A percentile compares a stretch with the other conserved stretches of the same genome.
Evolutionary conservation across 1,139 yeast species (phyloP).

Genomic region (Trichomonascaceae sp.): DNA sequence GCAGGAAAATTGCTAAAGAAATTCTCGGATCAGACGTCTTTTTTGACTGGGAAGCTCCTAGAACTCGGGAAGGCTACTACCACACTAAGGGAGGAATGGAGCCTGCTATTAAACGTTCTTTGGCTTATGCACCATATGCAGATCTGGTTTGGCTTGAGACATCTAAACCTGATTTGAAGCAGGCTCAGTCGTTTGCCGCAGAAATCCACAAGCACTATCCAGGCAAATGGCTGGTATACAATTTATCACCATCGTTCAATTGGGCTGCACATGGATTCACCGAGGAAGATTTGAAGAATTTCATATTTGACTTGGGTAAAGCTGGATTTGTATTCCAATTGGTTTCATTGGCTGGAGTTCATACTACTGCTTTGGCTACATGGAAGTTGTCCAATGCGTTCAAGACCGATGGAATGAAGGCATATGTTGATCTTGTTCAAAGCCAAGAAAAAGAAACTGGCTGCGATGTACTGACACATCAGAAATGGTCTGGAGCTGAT

Average conservation of each 20-base stretch:
- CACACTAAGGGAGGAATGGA: slow-evolving; percentile 46
- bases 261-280: slow-evolving; percentile 52
- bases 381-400: slow-evolving; percentile 45
- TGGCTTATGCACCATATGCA: slow-evolving; percentile 51
- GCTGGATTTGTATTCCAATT: slow-evolving; percentile 50
- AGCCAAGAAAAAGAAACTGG: slow-evolving; percentile 39
- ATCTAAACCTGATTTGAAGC: slow-evolving; percentile 46
- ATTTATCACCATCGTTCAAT: slow-evolving; percentile 53
- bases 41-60: slow-evolving; percentile 55
- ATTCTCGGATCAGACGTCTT: slow-evolving; percentile 31
- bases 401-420: slow-evolving; percentile 48
- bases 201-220: slow-evolving; percentile 44
- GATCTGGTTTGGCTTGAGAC: slow-evolving; percentile 58
- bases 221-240: slow-evolving; percentile 52
- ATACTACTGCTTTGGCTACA: slow-evolving; percentile 45
- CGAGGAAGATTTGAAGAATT: slow-evolving; percentile 40
- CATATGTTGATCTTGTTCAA: slow-evolving; percentile 50
- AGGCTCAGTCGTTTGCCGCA: slow-evolving; percentile 46
- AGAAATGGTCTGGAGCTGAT: slow-evolving; percentile 56
- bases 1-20: slow-evolving; percentile 32
- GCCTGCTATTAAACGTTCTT: slow-evolving; percentile 47
- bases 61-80: slow-evolving; percentile 53
- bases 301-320: slow-evolving; percentile 50
- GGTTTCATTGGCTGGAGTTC: slow-evolving; percentile 52
- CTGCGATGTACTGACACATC: slow-evolving; percentile 52